A percentile compares a stretch with the other conserved stretches of the same genome.
phyloP scores from a whole-genome alignment of 129 eudicot genomes.

The Arctium lappa region DNA sequence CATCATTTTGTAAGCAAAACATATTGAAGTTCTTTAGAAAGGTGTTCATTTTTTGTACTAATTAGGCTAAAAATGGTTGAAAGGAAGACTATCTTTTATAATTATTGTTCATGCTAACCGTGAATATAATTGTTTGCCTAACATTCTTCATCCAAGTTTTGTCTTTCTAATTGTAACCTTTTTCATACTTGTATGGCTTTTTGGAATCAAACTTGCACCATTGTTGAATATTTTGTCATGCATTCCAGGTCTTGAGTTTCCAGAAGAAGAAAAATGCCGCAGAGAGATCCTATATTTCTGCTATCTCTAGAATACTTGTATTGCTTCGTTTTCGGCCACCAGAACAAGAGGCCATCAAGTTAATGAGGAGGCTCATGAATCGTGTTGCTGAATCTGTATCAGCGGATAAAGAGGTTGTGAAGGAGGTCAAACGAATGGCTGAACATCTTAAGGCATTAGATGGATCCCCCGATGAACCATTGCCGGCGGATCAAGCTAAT shows the following conservation, averaged over 20 bases:
- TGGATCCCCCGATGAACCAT: constrained; percentile 54
- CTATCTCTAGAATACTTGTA: constrained; percentile 61
- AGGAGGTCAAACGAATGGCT: constrained; percentile 73
- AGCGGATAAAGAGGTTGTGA: constrained; percentile 62
- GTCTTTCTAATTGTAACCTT: not conserved
- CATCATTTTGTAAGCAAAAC: not conserved
- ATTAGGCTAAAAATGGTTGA: too few species aligned
- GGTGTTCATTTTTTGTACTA: not conserved
- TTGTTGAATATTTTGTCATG: constrained; percentile 1
- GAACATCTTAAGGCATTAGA: constrained; percentile 56
- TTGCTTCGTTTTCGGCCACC: constrained; percentile 56
- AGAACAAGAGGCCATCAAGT: constrained; percentile 64
- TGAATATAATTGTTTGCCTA: not conserved
- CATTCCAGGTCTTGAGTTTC: constrained; percentile 55
- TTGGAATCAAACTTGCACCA: not conserved
- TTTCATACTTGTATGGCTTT: not conserved
- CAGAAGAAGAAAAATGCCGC: constrained; percentile 70
- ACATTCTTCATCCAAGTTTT: not conserved
- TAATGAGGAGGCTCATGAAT: constrained; percentile 60
- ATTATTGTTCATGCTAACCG: too few species aligned
- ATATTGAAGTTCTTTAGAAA: not conserved
- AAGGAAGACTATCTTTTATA: too few species aligned
- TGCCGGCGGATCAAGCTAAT: constrained; percentile 49
- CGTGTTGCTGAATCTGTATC: constrained; percentile 54
- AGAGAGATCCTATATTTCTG: constrained; percentile 72